A percentile compares a stretch with the other conserved stretches of the same genome.
Evolutionary conservation across 176 grass and related monocot genomes (phyloP).

Genomic region (Lolium rigidum): DNA sequence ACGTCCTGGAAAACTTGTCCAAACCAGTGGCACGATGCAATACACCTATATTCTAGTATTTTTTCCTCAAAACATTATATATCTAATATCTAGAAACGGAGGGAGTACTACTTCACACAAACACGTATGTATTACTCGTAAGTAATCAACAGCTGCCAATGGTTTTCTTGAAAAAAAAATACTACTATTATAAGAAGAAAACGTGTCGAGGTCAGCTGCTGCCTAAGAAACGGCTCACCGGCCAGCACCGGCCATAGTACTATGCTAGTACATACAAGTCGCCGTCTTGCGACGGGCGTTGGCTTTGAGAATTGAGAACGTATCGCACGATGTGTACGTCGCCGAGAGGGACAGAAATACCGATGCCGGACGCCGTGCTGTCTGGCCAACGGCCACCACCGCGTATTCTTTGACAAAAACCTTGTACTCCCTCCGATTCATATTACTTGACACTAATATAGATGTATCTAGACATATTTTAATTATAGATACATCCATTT

Average conservation of each 20-base stretch:
- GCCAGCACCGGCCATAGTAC: background rate
- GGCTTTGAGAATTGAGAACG: background rate
- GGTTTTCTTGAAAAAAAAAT: background rate
- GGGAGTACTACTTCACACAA: background rate
- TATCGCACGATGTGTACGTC: background rate
- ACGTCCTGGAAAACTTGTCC: too few species aligned
- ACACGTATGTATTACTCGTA: background rate
- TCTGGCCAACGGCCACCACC: too few species aligned
- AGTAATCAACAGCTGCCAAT: background rate
- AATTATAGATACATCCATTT: too few species aligned
- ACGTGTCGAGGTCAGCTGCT: conserved; percentile 6
- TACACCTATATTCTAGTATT: too few species aligned
- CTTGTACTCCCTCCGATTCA: too few species aligned
- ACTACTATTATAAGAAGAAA: background rate
- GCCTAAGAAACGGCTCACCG: conserved; percentile 1
- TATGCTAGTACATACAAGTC: background rate
- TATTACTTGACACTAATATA: too few species aligned
- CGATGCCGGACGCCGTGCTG: too few species aligned
- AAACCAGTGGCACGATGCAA: too few species aligned
- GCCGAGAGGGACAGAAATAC: conserved; percentile 5
- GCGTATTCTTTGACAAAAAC: too few species aligned
- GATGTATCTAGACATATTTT: too few species aligned
- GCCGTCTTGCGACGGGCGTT: background rate
- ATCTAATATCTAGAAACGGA: too few species aligned
- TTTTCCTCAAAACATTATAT: too few species aligned